Base-by-base conservation (phyloP, 2,329 filamentous ascomycete genomes). In the Arthrobotrys musiformis region DNA sequence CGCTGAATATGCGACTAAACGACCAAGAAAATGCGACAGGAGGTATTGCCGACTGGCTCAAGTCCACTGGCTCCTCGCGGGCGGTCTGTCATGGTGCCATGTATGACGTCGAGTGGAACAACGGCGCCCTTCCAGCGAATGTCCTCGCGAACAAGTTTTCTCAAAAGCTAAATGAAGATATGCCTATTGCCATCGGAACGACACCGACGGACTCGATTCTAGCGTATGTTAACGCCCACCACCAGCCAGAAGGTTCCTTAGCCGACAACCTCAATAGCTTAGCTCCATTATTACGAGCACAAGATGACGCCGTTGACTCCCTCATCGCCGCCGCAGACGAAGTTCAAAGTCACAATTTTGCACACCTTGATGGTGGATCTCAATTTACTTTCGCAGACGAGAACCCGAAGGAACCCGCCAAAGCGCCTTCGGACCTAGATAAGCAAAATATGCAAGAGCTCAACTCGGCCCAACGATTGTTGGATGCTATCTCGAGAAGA, bases 181-280 rank as follows among this genome's bases (percentile, higher is more conserved):
- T 79, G 17, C 80, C 82, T 0, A 48, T 84, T 0, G 79, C 84
- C 0, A 80, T 85, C 0, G 85, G 85, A 0, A 84, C 83, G 0
- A 84, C 83, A 0, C 82, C 84, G 1, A 81, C 85, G 70, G 85
- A 85, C 52, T 81, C 84, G 0, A 17, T 86, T 1, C 44, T 85
- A 0, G 76, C 84, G 0, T 85, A 84, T 63, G 79, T 82, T 26
- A 24, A 69, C 4, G 80, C 82, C 1, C 81, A 82, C 11, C n/a
- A 69, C 4, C 42, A 17, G 4, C 24, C 56, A 7, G 68, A 73
- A 15, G 62, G 78, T 24, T 78, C 81, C 6, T 68, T 84, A 0
- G 82, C 82, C 52, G 76, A 81, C 26, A 80, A 81, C 26, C 81
- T 84, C 2, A 46, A 83, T 0, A 66, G 69, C 0, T 64, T 84